Base-by-base conservation (phyloP, 2,329 filamentous ascomycete genomes). In the Magnaporthales sp. region DNA sequence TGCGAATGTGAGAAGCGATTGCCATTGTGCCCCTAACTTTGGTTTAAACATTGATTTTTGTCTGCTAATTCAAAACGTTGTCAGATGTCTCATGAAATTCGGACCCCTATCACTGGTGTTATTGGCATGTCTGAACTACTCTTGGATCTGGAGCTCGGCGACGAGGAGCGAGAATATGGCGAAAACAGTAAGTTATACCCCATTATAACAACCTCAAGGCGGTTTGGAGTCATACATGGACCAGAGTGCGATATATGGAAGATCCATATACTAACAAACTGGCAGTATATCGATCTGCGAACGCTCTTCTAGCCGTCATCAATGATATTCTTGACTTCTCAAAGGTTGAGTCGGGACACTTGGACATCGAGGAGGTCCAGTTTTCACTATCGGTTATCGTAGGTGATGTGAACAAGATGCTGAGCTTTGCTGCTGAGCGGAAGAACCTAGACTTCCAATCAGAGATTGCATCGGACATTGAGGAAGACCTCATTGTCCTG, bases 241-340 rank as follows among this genome's bases (percentile, higher is more conserved):
- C 30, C 22, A 32, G 1, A n/a, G n/a, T n/a, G n/a, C 8, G 24
- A 58, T 38, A 38, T 13, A 8, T 10, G 22, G 22, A 58, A n/a
- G 54, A 7, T n/a, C 22, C 54, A n/a, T 8, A 58, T 10, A 24
- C 60, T 62, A 62, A 62, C 19, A 30, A 62, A 19, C n/a, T 7
- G 9, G 15, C 26, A 66, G 64, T 94, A 7, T 88, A 91, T 72
- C 84, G 89, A 65, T 93, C 90, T 6, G 91, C 90, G 0, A 93
- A 94, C 69, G 92, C 91, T 1, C 79, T 96, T 2, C 80, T 96
- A 24, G 94, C 91, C 0, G 90, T 96, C 56, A 96, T 96, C 76
- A 96, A 96, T 73, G 92, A 96, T 72, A 96, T 96, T 66, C 80
- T 96, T 1, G 92, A 96, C 76, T 93, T 96, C 74, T 95, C 91